Evolutionary conservation across 1,284 basidiomycete species (phyloP), one percentile per base, ranked within the genome.

Genomic region (Amylostereum areolatum): DNA sequence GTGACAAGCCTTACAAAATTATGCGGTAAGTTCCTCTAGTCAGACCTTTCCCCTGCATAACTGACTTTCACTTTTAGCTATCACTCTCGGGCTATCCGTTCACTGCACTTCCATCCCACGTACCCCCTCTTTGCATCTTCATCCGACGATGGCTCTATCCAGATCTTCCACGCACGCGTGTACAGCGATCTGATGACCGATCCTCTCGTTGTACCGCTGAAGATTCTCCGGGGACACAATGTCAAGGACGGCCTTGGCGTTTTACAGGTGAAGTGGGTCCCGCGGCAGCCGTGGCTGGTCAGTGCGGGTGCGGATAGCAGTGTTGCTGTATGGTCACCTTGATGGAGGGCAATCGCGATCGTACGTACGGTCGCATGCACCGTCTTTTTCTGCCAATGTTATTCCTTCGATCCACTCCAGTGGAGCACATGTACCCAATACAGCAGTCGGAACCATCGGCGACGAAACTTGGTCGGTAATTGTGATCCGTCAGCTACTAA

Each of bases 121-220:
- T 93, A 93, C 68, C 97, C 97, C 30, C 80, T 99, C 25, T 98
- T 99, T 64, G 92, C 94, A 2, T 94, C 92, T 8, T 90, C 92
- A 42, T 93, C 92, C 24, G 97, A 99, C 69, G 97, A 99, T 67
- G 97, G 96, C 29, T 87, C 91, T 36, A 89, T 98, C 57, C 97
- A 99, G 66, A 74, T 99, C 52, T 99, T 99, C 83, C 97, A 99
- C 68, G 81, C 88, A 27, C 86, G 94, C 52, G 90, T 99, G 34
- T 98, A 91, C 70, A 87, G 81, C 60, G 96, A 98, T 65, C 77
- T 97, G 46, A 89, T 95, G 79, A 94, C 92, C 51, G 95, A 97
- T 68, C 91, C 97, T 33, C 75, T 98, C 51, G 94, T 99, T 60
- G 96, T 99, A 0, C 97, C 97, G 30, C 75, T 99, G 60, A 99